Base-by-base conservation (phyloP, 2,329 filamentous ascomycete genomes). In the Talaromyces marneffei region DNA sequence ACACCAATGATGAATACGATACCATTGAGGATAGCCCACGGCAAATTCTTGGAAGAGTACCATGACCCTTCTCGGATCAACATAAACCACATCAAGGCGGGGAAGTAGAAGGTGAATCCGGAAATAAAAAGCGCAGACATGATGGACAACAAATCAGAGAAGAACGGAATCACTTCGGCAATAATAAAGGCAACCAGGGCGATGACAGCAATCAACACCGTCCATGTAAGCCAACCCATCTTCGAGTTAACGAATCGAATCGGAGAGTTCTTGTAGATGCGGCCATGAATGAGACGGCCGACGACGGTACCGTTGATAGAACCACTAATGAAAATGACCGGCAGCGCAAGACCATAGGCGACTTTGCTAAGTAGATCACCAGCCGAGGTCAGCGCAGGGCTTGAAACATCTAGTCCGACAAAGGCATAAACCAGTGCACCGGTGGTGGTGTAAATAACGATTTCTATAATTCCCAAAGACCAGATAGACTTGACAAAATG, bases 151-250 rank as follows among this genome's bases (percentile, higher is more conserved):
- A 80, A 78, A 61, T 90, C 90, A 9, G 84, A 87, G 78, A 95
- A 95, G 80, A 94, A 93, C 0, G 91, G 91, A 68, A 93, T 93
- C 48, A 92, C 87, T 72, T 93, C 88, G 4, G 90, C 89, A 66
- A 92, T 92, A 72, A 95, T 84, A 72, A 93, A 94, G 2, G 90
- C 90, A n/a, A 89, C 68, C 18, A 92, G 75, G 87, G 91, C 95
- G 2, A 87, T 89, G 0, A 73, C 27, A 9, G 59, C 54, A 27
- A 73, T 71, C 2, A 72, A 57, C 7, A 33, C 57, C 23, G 72
- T 58, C 72, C 72, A 75, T 31, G 72, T 71, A 20, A 68, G 59
- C 72, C 72, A 75, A 23, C 72, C 71, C 64, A 69, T 70, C 62
- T 67, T 68, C 39, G 70, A 72, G 68, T 74, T 72, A 50, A 72